Base-by-base conservation (phyloP, 2,329 filamentous ascomycete genomes). In the Daldinia eschscholtzii region DNA sequence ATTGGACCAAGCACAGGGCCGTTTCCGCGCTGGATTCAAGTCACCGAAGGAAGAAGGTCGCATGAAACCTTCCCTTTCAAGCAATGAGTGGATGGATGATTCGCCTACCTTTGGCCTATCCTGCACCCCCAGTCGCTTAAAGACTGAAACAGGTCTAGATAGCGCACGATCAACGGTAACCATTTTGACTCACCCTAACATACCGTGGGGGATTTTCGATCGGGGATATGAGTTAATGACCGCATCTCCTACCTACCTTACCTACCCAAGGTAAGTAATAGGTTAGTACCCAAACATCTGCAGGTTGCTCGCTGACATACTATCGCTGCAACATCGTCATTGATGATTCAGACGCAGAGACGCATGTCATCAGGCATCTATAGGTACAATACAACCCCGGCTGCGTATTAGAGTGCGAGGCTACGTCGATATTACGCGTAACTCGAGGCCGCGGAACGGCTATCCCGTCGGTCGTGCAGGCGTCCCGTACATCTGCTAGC, bases 61-160 rank as follows among this genome's bases (percentile, higher is more conserved):
- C 72, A 74, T 76, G 76, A 74, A 71, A 73, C 71, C 73, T 72
- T 70, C 75, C 72, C 66, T 70, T 70, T 72, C 68, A 44, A 70
- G 68, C 67, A 63, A 72, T 56, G 62, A 26, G 62, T 59, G 41
- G 53, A 52, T 59, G 59, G 61, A 33, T 39, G 41, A 58, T 65
- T 71, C 70, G 72, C 65, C 65, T 74, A 70, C 72, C 69, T 61
- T 59, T 68, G 63, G 48, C 65, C 55, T 65, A 57, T 65, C 18
- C 60, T 64, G 66, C 64, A 64, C 42, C 63, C 64, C 66, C 28
- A 62, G 66, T 76, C 72, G 72, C 71, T 68, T 74, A 70, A 55
- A 53, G 53, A 65, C 73, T 76, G 75, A 76, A 76, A 76, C 75
- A 75, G 58, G 70, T 71, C 72, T 71, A 69, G 67, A 74, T 67